Evolutionary conservation across 2,329 filamentous ascomycete species (phyloP), one percentile per base, ranked within the genome.

Genomic region (Cladosporium sp.): DNA sequence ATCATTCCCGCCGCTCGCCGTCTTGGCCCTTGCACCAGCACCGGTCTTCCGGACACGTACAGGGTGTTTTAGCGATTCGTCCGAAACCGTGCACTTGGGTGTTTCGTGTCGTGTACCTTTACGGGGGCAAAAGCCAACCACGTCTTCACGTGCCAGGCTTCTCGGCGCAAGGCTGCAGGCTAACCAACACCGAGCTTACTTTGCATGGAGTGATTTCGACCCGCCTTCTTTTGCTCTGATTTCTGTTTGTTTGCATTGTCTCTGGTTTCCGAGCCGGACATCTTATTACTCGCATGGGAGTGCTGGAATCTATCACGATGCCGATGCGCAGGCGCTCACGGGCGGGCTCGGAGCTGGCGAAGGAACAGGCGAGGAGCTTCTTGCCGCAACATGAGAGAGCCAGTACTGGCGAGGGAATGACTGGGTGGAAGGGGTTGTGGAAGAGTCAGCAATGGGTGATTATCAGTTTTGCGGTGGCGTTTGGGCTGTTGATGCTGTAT

Each of bases 401-500:
- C 4, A 28, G 28, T 36, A 36, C 32, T 18, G 61, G 38, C 18
- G 51, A 54, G 32, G 36, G 36, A 0, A 57, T 64, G 61, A 64
- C 34, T 34, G 61, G 61, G 12, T 64, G 61, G 61, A 64, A 57
- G 26, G 61, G 61, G 2, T 26, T 64, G 51, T 64, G 61, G 61
- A 55, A 64, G 61, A 64, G 61, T 32, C 61, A 64, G 61, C 61
- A 64, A 21, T 64, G 61, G 61, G 61, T 57, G 49, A 64, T 64
- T 18, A n/a, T 64, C 28, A 30, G 61, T 38, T 47, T 64, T 32
- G 34, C 61, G 2, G 51, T 57, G n/a, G 61, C 61, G 15, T 64
- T 64, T 49, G 51, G 36, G 2, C 34, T 64, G 51, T 32, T 64
- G 36, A 64, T 57, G 51, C 15, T 64, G 15, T 64, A 64, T 26